Evolutionary conservation across 2,329 filamentous ascomycete species (phyloP).

Genomic region (Stylonectria norvegica): DNA sequence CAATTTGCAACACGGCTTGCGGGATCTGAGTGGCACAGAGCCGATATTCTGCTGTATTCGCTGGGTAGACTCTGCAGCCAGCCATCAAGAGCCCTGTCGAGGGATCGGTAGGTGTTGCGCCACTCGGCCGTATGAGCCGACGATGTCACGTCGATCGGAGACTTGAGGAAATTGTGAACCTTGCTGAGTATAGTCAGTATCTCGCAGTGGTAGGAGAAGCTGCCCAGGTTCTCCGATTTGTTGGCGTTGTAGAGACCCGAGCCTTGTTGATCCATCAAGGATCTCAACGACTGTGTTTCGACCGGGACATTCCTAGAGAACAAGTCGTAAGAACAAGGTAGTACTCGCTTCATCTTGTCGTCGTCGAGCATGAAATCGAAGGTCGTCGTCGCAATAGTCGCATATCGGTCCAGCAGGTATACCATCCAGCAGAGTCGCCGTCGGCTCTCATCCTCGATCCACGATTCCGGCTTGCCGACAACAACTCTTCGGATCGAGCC

Average conservation of each 20-base stretch:
- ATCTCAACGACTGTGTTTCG: slow-evolving; percentile 35
- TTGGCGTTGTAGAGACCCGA: slow-evolving; percentile 30
- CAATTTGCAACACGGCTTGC: slow-evolving; percentile 45
- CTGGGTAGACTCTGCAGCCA: slow-evolving; percentile 43
- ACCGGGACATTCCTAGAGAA: slow-evolving; percentile 44
- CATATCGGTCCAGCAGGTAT: slow-evolving; percentile 43
- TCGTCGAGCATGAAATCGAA: slow-evolving; percentile 43
- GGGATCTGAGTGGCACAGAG: slow-evolving; percentile 43
- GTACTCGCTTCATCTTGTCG: slow-evolving; percentile 36
- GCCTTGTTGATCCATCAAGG: slow-evolving; percentile 24
- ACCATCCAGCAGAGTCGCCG: slow-evolving; percentile 44
- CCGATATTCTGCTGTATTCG: slow-evolving; percentile 44
- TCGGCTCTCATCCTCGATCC: slow-evolving; percentile 44
- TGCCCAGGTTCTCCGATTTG: slow-evolving; percentile 41
- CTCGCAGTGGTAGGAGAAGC: slow-evolving; percentile 45
- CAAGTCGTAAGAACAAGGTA: slow-evolving; percentile 43
- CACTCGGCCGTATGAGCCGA: slow-evolving; percentile 37
- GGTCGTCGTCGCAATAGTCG: slow-evolving; percentile 39
- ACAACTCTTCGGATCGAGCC: slow-evolving; percentile 35
- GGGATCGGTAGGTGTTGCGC: slow-evolving; percentile 39
- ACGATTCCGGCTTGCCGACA: slow-evolving; percentile 37
- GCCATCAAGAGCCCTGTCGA: slow-evolving; percentile 38
- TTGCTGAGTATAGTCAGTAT: slow-evolving; percentile 41
- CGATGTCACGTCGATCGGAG: slow-evolving; percentile 38
- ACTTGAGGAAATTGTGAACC: slow-evolving; percentile 42